Conservation (phyloP, 371 early-diverging fungal genomes). For the Mortierella sp. region DNA sequence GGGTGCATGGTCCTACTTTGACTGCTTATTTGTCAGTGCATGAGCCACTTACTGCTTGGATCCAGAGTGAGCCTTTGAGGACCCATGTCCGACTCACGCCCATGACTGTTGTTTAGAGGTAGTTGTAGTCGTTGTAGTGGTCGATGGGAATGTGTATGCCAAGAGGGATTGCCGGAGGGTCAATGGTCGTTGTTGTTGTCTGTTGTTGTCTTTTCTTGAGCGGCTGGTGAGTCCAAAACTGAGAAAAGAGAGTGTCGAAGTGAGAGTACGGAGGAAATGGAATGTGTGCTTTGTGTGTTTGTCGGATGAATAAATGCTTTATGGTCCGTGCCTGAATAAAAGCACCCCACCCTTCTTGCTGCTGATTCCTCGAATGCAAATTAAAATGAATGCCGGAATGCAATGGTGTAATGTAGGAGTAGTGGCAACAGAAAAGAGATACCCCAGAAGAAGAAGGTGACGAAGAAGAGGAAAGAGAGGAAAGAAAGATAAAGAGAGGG, state of each 20-base stretch:
- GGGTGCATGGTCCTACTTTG: background rate
- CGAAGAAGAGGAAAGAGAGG: background rate
- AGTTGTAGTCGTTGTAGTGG: background rate
- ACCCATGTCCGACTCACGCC: constrained; percentile 23
- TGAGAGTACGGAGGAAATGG: background rate
- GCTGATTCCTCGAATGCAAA: background rate
- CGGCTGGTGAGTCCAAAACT: background rate
- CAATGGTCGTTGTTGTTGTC: background rate
- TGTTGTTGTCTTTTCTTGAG: background rate
- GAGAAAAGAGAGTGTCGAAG: background rate
- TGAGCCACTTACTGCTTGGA: constrained; percentile 45
- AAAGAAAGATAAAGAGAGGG: background rate
- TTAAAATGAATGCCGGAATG: background rate
- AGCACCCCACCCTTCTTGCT: background rate
- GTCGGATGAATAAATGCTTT: background rate
- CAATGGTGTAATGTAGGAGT: background rate
- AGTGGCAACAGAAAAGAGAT: background rate
- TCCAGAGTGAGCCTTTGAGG: constrained; percentile 51
- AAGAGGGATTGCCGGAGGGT: background rate
- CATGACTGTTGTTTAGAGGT: constrained; percentile 10
- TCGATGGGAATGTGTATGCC: background rate
- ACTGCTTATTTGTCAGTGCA: background rate
- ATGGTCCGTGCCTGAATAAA: constrained; percentile 1
- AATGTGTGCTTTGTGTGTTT: background rate
- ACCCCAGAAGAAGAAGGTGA: background rate